phyloP scores from a whole-genome alignment of 2,329 filamentous ascomycete species.

The Lecanoromycetidae sp. region DNA sequence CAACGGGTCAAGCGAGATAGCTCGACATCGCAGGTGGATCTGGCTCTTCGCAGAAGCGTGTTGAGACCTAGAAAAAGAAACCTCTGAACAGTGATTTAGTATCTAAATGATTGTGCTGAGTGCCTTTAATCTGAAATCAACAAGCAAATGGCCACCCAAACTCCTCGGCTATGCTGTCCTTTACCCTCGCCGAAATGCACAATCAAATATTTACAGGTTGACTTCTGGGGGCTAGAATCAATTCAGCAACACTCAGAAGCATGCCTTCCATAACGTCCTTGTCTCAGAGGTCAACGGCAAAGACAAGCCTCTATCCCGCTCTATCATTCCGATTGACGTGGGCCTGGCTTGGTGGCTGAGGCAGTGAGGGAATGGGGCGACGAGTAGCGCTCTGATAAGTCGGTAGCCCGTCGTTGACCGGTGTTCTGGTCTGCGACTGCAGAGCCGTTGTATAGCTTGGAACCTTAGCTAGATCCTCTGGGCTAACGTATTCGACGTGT shows the following conservation, averaged over 20 bases:
- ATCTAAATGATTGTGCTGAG: background rate
- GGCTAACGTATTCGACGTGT: conserved; percentile 31
- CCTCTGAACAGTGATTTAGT: too few relatives aligned
- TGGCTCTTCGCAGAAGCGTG: too few relatives aligned
- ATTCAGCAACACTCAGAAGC: too few relatives aligned
- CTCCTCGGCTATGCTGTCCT: background rate
- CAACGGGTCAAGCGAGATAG: too few relatives aligned
- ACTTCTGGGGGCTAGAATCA: too few relatives aligned
- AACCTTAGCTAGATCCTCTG: conserved; percentile 36
- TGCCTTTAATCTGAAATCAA: too few relatives aligned
- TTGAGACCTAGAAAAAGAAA: too few relatives aligned
- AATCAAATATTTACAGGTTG: background rate
- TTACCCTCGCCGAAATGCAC: background rate
- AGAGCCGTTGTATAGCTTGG: conserved; percentile 34
- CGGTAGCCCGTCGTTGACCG: conserved; percentile 16
- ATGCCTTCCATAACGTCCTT: too few relatives aligned
- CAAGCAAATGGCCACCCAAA: background rate
- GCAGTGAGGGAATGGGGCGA: background rate
- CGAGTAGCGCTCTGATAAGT: conserved; percentile 15
- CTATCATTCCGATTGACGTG: background rate
- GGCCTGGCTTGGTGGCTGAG: background rate
- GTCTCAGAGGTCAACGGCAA: background rate
- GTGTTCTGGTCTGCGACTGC: conserved; percentile 11
- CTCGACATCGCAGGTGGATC: too few relatives aligned
- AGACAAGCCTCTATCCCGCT: background rate